Evolutionary conservation across 257 asterid species (phyloP).

Genomic region (Capsicum baccatum): DNA sequence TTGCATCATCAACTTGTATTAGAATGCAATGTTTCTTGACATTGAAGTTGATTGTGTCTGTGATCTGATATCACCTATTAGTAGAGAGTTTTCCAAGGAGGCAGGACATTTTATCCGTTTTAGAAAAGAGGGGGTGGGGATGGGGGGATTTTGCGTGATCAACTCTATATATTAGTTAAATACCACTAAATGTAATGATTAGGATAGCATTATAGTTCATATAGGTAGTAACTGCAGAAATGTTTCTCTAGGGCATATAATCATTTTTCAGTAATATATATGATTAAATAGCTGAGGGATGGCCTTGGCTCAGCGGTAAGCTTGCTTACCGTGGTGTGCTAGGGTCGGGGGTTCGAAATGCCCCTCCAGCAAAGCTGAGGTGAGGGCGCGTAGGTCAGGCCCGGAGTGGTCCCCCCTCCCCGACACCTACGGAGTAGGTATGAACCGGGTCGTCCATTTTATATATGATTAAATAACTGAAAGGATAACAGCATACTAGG

Average conservation of each 20-base stretch:
- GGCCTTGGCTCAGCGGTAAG: too few species aligned
- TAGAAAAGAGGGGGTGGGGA: not conserved
- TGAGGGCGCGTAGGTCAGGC: too few species aligned
- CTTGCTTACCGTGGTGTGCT: too few species aligned
- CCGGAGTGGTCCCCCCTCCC: too few species aligned
- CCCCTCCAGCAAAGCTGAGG: too few species aligned
- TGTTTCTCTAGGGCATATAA: too few species aligned
- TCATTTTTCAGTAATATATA: not conserved
- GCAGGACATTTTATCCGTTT: not conserved
- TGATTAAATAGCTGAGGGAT: not conserved
- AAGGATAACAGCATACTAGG: not conserved
- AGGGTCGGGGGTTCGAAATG: too few species aligned
- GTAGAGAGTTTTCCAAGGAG: not conserved
- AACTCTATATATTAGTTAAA: not conserved
- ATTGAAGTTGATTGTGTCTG: not conserved
- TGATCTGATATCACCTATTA: not conserved
- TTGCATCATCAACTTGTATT: not conserved
- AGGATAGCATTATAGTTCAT: not conserved
- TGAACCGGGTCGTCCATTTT: too few species aligned
- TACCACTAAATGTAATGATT: not conserved
- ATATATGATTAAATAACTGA: not conserved
- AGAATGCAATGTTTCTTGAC: not conserved
- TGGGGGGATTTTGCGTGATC: not conserved
- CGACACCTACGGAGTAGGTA: too few species aligned
- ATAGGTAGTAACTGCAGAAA: not conserved